These are phyloP conservation scores for Kuraishia hungarica DNA, from an alignment of 805 yeast genomes.

Conservation along the genomic window DNA sequence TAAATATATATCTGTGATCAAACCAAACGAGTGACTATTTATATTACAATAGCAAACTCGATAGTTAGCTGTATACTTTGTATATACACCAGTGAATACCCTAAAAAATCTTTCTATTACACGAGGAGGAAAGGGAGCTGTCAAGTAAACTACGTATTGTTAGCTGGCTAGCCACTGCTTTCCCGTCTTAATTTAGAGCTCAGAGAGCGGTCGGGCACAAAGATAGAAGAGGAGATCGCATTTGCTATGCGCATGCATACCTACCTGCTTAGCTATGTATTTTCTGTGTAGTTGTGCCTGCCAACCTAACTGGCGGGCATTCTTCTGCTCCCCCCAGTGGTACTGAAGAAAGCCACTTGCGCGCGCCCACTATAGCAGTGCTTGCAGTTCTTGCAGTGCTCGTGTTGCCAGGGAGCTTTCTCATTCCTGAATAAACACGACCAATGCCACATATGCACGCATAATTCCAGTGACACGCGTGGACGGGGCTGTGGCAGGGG, in stretches of 20 bases:
- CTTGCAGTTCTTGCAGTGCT: too few species aligned
- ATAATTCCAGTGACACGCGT: neutral
- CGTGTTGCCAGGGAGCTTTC: neutral
- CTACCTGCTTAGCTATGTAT: too few species aligned
- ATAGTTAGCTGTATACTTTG: too few species aligned
- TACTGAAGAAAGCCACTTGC: neutral
- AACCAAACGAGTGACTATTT: neutral
- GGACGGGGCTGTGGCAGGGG: neutral
- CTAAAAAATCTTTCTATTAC: neutral
- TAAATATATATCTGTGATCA: neutral
- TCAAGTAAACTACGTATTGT: neutral
- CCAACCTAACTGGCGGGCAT: neutral
- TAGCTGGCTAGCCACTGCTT: too few species aligned
- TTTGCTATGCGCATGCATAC: neutral
- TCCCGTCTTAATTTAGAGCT: neutral
- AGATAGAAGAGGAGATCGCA: neutral
- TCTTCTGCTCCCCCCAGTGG: neutral
- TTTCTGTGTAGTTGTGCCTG: too few species aligned
- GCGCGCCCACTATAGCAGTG: too few species aligned
- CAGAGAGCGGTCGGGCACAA: neutral
- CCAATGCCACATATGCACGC: neutral
- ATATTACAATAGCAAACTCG: neutral
- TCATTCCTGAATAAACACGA: neutral
- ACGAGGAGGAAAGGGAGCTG: neutral
- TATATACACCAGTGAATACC: neutral